A percentile compares a stretch with the other conserved stretches of the same genome.
Conservation (phyloP, 768 basidiomycete species). For the Trametopsis cervina region DNA sequence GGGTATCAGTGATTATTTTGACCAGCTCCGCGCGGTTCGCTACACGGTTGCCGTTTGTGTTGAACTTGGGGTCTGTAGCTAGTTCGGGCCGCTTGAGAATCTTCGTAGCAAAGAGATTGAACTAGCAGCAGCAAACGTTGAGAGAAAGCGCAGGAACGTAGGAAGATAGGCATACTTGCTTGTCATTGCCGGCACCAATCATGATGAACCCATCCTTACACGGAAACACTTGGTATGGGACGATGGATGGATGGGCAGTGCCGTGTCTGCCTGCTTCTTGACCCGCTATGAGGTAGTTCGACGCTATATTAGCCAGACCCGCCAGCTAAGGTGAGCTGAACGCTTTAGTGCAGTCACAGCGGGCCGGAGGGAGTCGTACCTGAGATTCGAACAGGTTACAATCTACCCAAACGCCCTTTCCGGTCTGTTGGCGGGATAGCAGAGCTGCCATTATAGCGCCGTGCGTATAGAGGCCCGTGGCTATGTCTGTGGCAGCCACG, state of each 20-base stretch:
- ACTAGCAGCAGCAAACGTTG: constrained; percentile 37
- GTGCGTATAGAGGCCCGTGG: constrained; percentile 85
- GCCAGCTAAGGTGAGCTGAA: constrained; percentile 73
- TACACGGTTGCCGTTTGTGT: constrained; percentile 71
- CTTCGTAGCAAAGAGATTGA: constrained; percentile 55
- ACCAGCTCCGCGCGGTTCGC: constrained; percentile 66
- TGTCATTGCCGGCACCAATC: constrained; percentile 91
- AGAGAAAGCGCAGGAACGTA: background rate
- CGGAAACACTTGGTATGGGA: constrained; percentile 87
- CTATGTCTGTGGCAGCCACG: constrained; percentile 86
- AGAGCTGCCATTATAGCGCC: constrained; percentile 91
- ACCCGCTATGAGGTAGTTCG: constrained; percentile 85
- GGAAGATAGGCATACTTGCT: constrained; percentile 45
- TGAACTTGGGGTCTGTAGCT: constrained; percentile 53
- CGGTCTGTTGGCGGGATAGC: constrained; percentile 74
- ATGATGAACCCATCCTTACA: constrained; percentile 86
- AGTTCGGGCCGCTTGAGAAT: constrained; percentile 60
- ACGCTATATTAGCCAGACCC: constrained; percentile 86
- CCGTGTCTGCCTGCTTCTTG: constrained; percentile 80
- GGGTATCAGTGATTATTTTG: constrained; percentile 52
- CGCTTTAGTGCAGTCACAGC: too few species aligned
- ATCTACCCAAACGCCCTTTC: constrained; percentile 86
- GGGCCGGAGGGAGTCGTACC: constrained; percentile 35
- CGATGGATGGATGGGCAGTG: constrained; percentile 92
- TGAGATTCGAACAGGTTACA: constrained; percentile 91